A percentile compares a stretch with the other conserved stretches of the same genome.
Conservation (phyloP, 345 rosid genomes). For the Xanthoceras sorbifolium region DNA sequence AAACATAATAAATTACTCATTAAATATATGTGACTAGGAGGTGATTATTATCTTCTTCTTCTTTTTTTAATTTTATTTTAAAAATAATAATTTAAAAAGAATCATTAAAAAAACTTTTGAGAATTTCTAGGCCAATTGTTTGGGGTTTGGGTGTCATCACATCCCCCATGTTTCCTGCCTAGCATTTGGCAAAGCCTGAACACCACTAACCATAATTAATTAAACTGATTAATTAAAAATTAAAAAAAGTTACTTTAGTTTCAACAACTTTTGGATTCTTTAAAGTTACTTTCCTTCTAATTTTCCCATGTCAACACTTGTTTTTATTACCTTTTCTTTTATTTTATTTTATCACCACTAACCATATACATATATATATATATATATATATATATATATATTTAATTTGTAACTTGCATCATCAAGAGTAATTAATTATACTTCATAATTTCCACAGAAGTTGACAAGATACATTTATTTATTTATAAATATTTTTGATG, state of each 20-base stretch:
- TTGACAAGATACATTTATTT: no score
- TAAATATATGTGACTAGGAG: constrained; percentile 1
- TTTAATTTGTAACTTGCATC: constrained; percentile 8
- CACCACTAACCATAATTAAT: constrained; percentile 12
- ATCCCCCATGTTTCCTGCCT: constrained; percentile 32
- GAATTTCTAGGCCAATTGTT: constrained; percentile 23
- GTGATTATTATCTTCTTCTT: constrained; percentile 4
- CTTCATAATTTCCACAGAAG: not conserved
- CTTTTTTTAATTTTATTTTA: no score
- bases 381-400: no score
- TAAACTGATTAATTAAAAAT: constrained; percentile 6
- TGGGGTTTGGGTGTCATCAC: constrained; percentile 28
- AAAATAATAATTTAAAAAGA: not conserved
- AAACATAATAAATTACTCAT: not conserved
- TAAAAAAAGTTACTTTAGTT: not conserved
- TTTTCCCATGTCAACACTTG: not conserved
- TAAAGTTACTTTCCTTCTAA: not conserved
- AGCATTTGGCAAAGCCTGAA: constrained; percentile 23
- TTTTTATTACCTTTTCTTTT: not conserved
- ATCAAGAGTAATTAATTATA: not conserved
- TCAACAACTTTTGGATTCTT: constrained; percentile 8
- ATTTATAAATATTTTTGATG: no score
- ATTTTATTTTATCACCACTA: no score
- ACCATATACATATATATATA: no score
- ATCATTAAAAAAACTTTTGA: not conserved